phyloP scores from a whole-genome alignment of 768 basidiomycete genomes.

The Amanita polypyramis region DNA sequence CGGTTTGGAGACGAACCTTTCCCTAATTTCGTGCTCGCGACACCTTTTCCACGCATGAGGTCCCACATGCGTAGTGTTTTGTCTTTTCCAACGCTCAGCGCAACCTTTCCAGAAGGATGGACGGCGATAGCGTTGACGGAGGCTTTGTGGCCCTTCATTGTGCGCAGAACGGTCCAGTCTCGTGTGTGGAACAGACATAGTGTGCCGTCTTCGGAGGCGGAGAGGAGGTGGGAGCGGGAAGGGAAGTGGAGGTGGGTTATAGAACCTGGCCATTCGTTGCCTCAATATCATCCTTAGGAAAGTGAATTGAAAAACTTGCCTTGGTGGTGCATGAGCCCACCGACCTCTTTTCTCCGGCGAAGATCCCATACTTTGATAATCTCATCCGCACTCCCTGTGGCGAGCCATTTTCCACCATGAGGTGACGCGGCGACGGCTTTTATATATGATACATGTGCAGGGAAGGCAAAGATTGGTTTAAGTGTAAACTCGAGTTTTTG shows the following conservation, averaged over 20 bases:
- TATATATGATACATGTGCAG: conserved; percentile 90
- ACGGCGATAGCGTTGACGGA: conserved; percentile 85
- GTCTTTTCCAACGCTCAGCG: conserved; percentile 85
- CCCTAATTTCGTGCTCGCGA: conserved; percentile 81
- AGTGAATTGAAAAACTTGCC: conserved; percentile 34
- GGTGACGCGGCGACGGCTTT: conserved; percentile 87
- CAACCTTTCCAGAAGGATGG: conserved; percentile 89
- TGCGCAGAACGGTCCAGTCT: conserved; percentile 86
- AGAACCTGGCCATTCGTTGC: conserved; percentile 47
- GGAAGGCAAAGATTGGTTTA: conserved; percentile 89
- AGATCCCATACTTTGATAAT: conserved; percentile 97
- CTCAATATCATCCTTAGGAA: neutral
- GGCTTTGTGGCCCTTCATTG: conserved; percentile 89
- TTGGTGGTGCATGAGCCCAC: conserved; percentile 90
- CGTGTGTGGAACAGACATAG: conserved; percentile 85
- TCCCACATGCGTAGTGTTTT: conserved; percentile 96
- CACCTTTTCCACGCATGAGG: conserved; percentile 87
- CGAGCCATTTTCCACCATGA: conserved; percentile 90
- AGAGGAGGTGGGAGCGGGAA: conserved; percentile 80
- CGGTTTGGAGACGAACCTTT: conserved; percentile 59
- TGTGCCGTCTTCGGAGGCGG: conserved; percentile 88
- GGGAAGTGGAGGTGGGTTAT: conserved; percentile 85
- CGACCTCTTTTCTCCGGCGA: conserved; percentile 83
- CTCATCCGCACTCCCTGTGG: conserved; percentile 93
- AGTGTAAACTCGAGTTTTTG: conserved; percentile 29